A percentile compares a stretch with the other conserved stretches of the same genome.
Evolutionary conservation across 1,284 basidiomycete species (phyloP).

Genomic region (Sanguinoderma infundibulare): DNA sequence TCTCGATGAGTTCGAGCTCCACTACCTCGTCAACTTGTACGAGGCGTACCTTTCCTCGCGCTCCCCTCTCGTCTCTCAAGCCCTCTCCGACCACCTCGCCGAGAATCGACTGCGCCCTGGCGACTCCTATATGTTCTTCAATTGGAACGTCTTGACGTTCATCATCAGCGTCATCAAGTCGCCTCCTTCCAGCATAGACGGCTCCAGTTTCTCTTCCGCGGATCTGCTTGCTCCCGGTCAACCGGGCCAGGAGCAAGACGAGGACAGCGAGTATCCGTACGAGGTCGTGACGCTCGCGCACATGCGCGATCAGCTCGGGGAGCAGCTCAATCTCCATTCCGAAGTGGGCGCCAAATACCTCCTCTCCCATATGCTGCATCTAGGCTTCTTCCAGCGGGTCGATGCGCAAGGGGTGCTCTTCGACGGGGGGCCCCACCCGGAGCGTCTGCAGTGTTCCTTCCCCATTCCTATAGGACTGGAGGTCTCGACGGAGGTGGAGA

Average conservation of each 20-base stretch:
- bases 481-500: constrained; percentile 72
- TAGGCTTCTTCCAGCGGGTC: constrained; percentile 61
- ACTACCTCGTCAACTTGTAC: constrained; percentile 54
- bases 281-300: constrained; percentile 63
- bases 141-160: constrained; percentile 68
- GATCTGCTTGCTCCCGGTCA: constrained; percentile 51
- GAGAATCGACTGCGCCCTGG: constrained; percentile 45
- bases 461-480: constrained; percentile 74
- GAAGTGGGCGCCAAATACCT: constrained; percentile 57
- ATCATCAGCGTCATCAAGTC: constrained; percentile 60
- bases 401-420: constrained; percentile 46
- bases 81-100: constrained; percentile 56
- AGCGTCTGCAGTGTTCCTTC: constrained; percentile 54
- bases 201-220: constrained; percentile 35
- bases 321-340: constrained; percentile 59
- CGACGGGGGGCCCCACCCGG: constrained; percentile 32
- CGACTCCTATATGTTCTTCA: constrained; percentile 62
- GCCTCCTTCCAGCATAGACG: constrained; percentile 35
- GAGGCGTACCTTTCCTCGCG: constrained; percentile 52
- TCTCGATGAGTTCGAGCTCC: constrained; percentile 63
- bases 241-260: constrained; percentile 16
- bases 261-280: constrained; percentile 50
- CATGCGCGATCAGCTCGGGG: constrained; percentile 63
- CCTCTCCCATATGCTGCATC: constrained; percentile 60
- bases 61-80: constrained; percentile 44